A percentile compares a stretch with the other conserved stretches of the same genome.
These are phyloP conservation scores for Euphorbia pulcherrima DNA, from an alignment of 345 rosid species.

Conservation along the genomic window DNA sequence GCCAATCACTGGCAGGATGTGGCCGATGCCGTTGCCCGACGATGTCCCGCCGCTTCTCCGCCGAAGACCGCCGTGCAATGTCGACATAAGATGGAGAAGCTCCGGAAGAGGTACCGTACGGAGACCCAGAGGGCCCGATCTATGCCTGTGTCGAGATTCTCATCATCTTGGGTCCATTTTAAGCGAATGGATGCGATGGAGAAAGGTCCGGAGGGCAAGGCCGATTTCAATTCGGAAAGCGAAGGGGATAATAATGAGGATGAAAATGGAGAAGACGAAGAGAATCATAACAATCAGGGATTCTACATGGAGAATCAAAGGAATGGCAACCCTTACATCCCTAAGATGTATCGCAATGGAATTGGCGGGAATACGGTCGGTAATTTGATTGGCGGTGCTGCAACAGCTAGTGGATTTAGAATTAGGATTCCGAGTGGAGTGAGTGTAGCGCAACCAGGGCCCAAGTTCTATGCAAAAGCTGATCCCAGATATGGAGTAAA, in stretches of 20 bases:
- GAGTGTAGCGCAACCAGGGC: conserved; percentile 65
- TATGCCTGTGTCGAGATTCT: conserved; percentile 65
- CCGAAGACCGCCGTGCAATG: conserved; percentile 87
- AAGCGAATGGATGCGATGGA: conserved; percentile 88
- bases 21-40: conserved; percentile 54
- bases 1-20: conserved; percentile 96
- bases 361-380: conserved; percentile 33
- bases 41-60: conserved; percentile 60
- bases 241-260: conserved; percentile 33
- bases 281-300: conserved; percentile 26
- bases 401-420: conserved; percentile 40
- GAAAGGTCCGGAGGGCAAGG: conserved; percentile 42
- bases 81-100: conserved; percentile 98
- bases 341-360: conserved; percentile 56
- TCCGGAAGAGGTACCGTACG: conserved; percentile 74
- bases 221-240: conserved; percentile 37
- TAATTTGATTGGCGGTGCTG: conserved; percentile 16
- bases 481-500: conserved; percentile 12
- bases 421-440: conserved; percentile 84
- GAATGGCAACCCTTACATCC: conserved; percentile 34
- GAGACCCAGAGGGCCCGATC: conserved; percentile 91
- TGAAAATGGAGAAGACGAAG: conserved; percentile 40
- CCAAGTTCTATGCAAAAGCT: conserved; percentile 19
- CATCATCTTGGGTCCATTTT: conserved; percentile 88
- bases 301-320: conserved; percentile 34